These are phyloP conservation scores for Aegle marmelos DNA, from an alignment of 345 rosid genomes.

Conservation along the genomic window DNA sequence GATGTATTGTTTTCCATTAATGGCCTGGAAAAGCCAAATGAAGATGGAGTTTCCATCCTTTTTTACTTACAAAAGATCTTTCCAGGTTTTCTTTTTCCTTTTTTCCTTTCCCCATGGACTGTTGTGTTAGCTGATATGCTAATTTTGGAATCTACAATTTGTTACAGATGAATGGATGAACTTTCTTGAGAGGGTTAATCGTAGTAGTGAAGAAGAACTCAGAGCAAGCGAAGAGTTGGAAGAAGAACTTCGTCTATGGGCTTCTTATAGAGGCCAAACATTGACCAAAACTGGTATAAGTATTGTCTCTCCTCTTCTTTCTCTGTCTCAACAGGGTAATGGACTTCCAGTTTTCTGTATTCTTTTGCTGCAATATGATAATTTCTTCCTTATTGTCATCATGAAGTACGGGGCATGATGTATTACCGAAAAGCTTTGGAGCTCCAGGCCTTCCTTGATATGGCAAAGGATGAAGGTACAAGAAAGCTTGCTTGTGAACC, in stretches of 20 bases:
- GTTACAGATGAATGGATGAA: conserved; percentile 72
- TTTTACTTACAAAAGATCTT: conserved; percentile 81
- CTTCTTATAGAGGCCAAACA: conserved; percentile 82
- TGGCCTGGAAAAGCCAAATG: conserved; percentile 59
- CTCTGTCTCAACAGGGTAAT: background rate
- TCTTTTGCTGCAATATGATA: conserved; percentile 3
- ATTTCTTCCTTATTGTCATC: background rate
- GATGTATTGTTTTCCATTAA: conserved; percentile 64
- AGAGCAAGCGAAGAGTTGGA: conserved; percentile 34
- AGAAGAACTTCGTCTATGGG: conserved; percentile 78
- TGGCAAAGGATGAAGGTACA: conserved; percentile 59
- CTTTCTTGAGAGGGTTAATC: conserved; percentile 57
- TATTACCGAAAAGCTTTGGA: conserved; percentile 75
- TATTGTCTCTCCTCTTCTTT: background rate
- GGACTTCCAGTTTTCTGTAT: background rate
- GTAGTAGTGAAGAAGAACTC: conserved; percentile 50
- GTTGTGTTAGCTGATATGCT: conserved; percentile 12
- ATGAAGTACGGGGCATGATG: conserved; percentile 82
- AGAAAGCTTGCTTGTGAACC: conserved; percentile 6
- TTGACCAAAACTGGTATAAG: conserved; percentile 71
- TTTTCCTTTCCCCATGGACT: background rate
- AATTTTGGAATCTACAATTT: conserved; percentile 21
- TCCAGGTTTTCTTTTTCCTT: conserved; percentile 51
- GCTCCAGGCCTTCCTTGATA: conserved; percentile 80
- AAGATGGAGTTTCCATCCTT: conserved; percentile 81